Conservation (phyloP, 208 protist genomes). For the Strigomonas oncopelti region DNA sequence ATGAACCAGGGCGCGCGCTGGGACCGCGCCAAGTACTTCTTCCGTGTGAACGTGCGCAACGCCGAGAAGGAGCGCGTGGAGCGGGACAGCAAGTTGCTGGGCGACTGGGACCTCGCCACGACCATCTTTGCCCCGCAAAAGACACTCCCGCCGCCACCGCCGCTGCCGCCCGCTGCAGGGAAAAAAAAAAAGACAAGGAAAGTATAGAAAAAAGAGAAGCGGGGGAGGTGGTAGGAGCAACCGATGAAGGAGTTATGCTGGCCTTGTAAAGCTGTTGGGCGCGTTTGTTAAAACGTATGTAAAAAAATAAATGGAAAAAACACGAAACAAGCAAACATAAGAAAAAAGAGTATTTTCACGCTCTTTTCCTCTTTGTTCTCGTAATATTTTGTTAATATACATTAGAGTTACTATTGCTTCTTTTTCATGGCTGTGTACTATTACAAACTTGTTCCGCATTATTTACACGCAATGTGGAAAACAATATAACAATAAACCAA, state of each 20-base stretch:
- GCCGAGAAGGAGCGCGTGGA: slow-evolving; percentile 25
- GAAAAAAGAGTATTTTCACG: not conserved
- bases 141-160: not conserved
- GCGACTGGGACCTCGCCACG: not conserved
- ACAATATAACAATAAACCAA: not conserved
- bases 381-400: not conserved
- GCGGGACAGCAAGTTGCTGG: slow-evolving; percentile 15
- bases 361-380: not conserved
- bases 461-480: not conserved
- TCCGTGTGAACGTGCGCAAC: slow-evolving; percentile 25
- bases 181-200: not conserved
- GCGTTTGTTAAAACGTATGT: too few relatives aligned
- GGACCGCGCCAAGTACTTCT: slow-evolving; percentile 39
- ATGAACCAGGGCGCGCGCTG: not conserved
- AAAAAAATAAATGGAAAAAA: too few relatives aligned
- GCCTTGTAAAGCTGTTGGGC: too few relatives aligned
- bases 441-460: not conserved
- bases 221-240: too few relatives aligned
- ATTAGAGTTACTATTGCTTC: not conserved
- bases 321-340: not conserved
- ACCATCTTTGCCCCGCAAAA: slow-evolving; percentile 7
- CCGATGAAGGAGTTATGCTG: too few relatives aligned
- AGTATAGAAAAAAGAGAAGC: not conserved
- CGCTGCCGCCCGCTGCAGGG: too few relatives aligned
- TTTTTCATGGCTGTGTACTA: not conserved